Percentiles rank a stretch among this genome's conserved stretches.
Evolutionary conservation across 2,329 filamentous ascomycete genomes (phyloP).

Genomic region (Davidsoniella australis): DNA sequence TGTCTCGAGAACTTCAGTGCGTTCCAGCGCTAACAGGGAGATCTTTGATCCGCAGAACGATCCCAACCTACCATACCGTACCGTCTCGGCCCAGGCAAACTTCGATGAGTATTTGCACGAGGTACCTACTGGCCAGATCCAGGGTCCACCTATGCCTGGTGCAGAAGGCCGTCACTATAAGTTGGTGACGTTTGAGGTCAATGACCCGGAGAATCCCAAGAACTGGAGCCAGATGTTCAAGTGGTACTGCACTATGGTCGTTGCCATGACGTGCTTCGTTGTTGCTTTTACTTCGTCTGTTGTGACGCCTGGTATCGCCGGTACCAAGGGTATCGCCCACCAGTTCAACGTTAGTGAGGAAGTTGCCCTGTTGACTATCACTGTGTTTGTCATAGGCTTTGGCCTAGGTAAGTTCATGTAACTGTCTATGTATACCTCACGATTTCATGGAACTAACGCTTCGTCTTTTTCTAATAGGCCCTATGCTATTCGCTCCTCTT

Average conservation of each 20-base stretch:
- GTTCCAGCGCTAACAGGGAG: slow-evolving; percentile 19
- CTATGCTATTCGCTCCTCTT: slow-evolving; percentile 63
- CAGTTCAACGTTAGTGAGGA: slow-evolving; percentile 55
- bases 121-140: slow-evolving; percentile 43
- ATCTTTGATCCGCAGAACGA: slow-evolving; percentile 26
- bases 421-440: not conserved
- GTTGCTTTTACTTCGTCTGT: slow-evolving; percentile 57
- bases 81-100: slow-evolving; percentile 41
- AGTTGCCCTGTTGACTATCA: slow-evolving; percentile 54
- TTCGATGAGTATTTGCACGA: slow-evolving; percentile 52
- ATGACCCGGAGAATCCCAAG: slow-evolving; percentile 66
- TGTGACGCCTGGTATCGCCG: slow-evolving; percentile 58
- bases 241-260: slow-evolving; percentile 76
- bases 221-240: slow-evolving; percentile 67
- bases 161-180: slow-evolving; percentile 22
- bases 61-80: slow-evolving; percentile 47
- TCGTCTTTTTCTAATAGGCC: slow-evolving; percentile 26
- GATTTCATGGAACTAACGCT: not conserved
- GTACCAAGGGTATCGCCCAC: slow-evolving; percentile 35
- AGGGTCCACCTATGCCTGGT: slow-evolving; percentile 20
- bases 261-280: slow-evolving; percentile 59
- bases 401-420: slow-evolving; percentile 42
- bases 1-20: slow-evolving; percentile 9
- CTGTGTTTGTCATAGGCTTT: slow-evolving; percentile 67
- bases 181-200: slow-evolving; percentile 47